Base-by-base conservation (phyloP, 208 protist species). In the Crithidia sp. region DNA sequence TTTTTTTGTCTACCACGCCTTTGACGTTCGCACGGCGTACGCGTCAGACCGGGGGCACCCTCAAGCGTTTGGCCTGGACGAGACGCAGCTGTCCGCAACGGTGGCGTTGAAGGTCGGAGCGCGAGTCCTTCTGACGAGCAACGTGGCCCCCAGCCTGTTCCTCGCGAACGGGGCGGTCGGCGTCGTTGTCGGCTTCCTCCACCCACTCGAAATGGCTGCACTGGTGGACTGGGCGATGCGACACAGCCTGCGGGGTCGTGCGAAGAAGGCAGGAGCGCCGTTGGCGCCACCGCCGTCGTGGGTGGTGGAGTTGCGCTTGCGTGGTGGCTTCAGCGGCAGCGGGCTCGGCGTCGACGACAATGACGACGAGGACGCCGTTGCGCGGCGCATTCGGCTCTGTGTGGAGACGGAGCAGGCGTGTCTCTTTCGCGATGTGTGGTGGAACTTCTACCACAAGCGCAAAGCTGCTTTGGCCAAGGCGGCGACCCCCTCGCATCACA, bases 131-230 rank as follows among this genome's bases (percentile, higher is more conserved):
- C 71, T 94, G 14, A 53, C 85, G 40, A 58, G 84, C 50, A 96
- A 96, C 76, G 72, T 96, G 56, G 80, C 83, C n/a, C 60, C 84
- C 36, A 70, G 60, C 28, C 17, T 85, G 16, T 73, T 76, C n/a
- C 80, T 96, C n/a, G 87, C 91, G 16, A 94, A 96, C 74, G 91
- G 91, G 5, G 82, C 76, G 13, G 83, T 93, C 7, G 89, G 87
- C 4, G 79, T 84, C 40, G 87, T 96, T 8, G 75, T 71, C 0
- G 89, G 87, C n/a, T 96, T 96, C 76, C 52, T 93, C 37, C 84
- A 91, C 67, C 87, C 90, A 5, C 57, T 91, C n/a, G 87, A 95
- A 67, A 64, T 91, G 60, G 43, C 85, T 12, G 83, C 84, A 36
- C 59, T 95, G 39, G 73, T 86, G 45, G 19, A 91, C 49, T 77